phyloP scores from a whole-genome alignment of 2,329 filamentous ascomycete species.

The Aspergillus fumigatus region DNA sequence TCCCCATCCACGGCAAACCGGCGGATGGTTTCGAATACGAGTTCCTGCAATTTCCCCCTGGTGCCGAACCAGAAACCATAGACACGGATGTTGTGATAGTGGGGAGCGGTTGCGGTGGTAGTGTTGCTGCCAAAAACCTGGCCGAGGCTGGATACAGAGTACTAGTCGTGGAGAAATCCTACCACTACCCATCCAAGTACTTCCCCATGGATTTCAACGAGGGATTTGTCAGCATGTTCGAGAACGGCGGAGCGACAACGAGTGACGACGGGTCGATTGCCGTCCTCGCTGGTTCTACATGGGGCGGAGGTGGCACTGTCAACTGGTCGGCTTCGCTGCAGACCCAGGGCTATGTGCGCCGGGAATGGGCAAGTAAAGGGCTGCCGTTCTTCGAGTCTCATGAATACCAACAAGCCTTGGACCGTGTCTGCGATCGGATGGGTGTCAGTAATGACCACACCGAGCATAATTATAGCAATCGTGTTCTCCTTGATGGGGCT shows the following conservation, averaged over 20 bases:
- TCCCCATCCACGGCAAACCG: constrained; percentile 50
- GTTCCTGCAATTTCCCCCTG: constrained; percentile 55
- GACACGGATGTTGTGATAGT: constrained; percentile 81
- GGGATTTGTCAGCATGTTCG: constrained; percentile 62
- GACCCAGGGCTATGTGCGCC: constrained; percentile 70
- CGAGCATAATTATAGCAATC: constrained; percentile 69
- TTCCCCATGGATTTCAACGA: constrained; percentile 68
- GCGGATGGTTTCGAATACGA: constrained; percentile 51
- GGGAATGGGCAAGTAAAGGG: constrained; percentile 70
- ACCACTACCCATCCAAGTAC: constrained; percentile 67
- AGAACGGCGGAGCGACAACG: constrained; percentile 57
- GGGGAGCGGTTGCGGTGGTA: constrained; percentile 82
- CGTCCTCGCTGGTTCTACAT: constrained; percentile 65
- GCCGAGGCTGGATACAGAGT: constrained; percentile 71
- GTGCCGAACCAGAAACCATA: constrained; percentile 53
- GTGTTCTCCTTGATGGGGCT: constrained; percentile 68
- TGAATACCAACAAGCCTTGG: constrained; percentile 72
- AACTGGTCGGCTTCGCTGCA: constrained; percentile 73
- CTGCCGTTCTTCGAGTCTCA: constrained; percentile 69
- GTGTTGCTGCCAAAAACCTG: constrained; percentile 73
- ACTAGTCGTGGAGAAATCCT: constrained; percentile 76
- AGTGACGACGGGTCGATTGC: constrained; percentile 56
- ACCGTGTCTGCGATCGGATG: constrained; percentile 74
- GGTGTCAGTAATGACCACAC: constrained; percentile 64
- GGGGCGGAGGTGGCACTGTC: constrained; percentile 81